Base-by-base conservation (phyloP, 176 grass and related monocot genomes). In the Musa itinerans region DNA sequence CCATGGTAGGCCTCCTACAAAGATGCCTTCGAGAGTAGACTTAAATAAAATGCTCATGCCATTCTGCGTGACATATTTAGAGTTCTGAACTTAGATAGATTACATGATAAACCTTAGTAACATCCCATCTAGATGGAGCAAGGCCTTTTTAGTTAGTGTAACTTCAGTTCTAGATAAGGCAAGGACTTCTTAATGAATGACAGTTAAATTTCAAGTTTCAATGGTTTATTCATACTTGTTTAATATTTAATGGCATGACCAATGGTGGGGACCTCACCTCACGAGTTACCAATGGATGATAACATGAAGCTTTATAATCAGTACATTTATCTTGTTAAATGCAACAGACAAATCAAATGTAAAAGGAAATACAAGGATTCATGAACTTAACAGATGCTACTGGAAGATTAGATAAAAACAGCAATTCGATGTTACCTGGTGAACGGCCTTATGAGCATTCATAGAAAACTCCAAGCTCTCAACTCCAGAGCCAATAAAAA, bases 401-500 rank as follows among this genome's bases (percentile, higher is more conserved):
- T 56, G 6, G 63, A 7, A 50, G 69, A 81, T 54, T 74, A 83
- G 27, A 20, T 74, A 72, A 27, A 75, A 62, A 68, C 34, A 63
- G 63, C 55, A 63, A 64, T 74, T 82, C 69, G 63, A 74, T 54
- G 48, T 80, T 89, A 98, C 94, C 84, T 98, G 94, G 83, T 83
- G 86, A 84, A 69, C 84, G 87, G 86, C 79, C 77, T 91, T 87
- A 73, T 86, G 76, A n/a, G 74, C 67, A 84, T 84, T 85, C 19
- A 79, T 69, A 12, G 76, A 79, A 84, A 76, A 83, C 82, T 80
- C 52, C 72, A 76, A 69, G 55, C 20, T 83, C 55, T 85, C 58
- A 74, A 84, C 81, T 74, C 64, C 80, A 72, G 79, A 74, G 69
- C 93, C 89, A 52, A 98, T 77, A 83, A 93, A 93, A 83, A 98